Percentiles rank a stretch among this genome's conserved stretches.
Conservation (phyloP, 306 rosid genomes). For the Herpetospermum pedunculosum region DNA sequence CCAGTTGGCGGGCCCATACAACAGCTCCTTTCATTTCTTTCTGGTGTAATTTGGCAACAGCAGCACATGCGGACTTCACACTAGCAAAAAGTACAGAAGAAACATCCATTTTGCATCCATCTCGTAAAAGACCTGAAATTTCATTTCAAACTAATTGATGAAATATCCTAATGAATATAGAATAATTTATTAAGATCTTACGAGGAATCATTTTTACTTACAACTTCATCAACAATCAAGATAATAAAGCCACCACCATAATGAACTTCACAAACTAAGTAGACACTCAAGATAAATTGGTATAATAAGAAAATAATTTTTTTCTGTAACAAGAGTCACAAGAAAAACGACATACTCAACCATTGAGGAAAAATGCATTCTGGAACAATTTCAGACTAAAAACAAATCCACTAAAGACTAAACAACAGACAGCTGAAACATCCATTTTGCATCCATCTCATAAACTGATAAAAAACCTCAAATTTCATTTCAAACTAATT, state of each 20-base stretch:
- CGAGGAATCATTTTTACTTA: neutral
- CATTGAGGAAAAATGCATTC: neutral
- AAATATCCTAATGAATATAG: neutral
- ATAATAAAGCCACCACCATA: neutral
- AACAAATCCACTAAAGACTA: neutral
- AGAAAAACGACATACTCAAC: neutral
- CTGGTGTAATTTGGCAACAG: conserved; percentile 61
- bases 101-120: conserved; percentile 82
- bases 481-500: conserved; percentile 8
- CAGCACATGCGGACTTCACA: conserved; percentile 78
- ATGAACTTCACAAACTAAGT: neutral
- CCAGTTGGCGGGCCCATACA: conserved; percentile 93
- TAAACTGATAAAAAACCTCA: conserved; percentile 71
- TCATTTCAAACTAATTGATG: conserved; percentile 7
- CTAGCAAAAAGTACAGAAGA: conserved; percentile 80
- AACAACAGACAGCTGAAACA: conserved; percentile 90
- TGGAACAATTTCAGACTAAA: neutral
- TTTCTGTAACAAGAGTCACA: neutral
- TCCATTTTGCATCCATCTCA: conserved; percentile 86
- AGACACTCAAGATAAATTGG: neutral
- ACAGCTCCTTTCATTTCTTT: conserved; percentile 56
- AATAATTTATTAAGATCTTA: neutral
- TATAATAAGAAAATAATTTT: neutral
- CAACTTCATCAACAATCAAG: neutral
- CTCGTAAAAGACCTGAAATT: conserved; percentile 70